phyloP scores from a whole-genome alignment of 495 filamentous ascomycete species.

The Hypoxylon cercidicola region DNA sequence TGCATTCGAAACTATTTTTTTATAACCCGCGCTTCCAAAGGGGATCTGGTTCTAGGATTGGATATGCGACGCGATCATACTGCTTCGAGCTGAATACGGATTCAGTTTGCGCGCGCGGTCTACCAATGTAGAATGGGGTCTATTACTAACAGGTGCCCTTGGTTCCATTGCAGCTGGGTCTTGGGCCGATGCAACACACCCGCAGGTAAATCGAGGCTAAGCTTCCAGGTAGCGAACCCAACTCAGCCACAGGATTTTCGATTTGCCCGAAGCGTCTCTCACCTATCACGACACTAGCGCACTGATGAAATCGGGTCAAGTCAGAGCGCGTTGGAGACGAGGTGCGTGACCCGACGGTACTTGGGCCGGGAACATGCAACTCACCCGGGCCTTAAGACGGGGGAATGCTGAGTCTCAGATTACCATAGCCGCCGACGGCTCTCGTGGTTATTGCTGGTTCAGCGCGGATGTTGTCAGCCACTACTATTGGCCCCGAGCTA shows the following conservation, averaged over 20 bases:
- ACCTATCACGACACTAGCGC: constrained; percentile 38
- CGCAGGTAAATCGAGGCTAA: constrained; percentile 42
- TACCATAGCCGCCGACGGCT: constrained; percentile 37
- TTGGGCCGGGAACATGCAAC: constrained; percentile 19
- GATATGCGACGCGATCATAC: constrained; percentile 28
- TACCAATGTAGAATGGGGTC: constrained; percentile 37
- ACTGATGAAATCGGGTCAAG: constrained; percentile 11
- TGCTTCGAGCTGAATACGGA: constrained; percentile 27
- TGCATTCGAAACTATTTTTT: constrained; percentile 12
- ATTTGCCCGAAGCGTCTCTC: constrained; percentile 33
- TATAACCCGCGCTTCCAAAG: constrained; percentile 25
- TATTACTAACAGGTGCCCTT: constrained; percentile 28
- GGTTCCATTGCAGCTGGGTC: constrained; percentile 43
- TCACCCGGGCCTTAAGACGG: constrained; percentile 26
- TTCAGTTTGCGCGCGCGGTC: constrained; percentile 20
- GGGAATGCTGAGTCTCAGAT: constrained; percentile 27
- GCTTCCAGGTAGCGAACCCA: constrained; percentile 35
- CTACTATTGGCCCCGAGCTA: constrained; percentile 27
- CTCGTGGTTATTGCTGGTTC: constrained; percentile 30
- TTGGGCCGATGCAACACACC: constrained; percentile 38
- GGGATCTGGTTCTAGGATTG: constrained; percentile 18
- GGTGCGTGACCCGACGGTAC: constrained; percentile 43
- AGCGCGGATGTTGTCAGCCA: constrained; percentile 28
- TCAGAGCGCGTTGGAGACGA: constrained; percentile 23
- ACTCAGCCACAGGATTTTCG: constrained; percentile 39